Evolutionary conservation across 257 asterid species (phyloP).

Genomic region (Petunia secreta): DNA sequence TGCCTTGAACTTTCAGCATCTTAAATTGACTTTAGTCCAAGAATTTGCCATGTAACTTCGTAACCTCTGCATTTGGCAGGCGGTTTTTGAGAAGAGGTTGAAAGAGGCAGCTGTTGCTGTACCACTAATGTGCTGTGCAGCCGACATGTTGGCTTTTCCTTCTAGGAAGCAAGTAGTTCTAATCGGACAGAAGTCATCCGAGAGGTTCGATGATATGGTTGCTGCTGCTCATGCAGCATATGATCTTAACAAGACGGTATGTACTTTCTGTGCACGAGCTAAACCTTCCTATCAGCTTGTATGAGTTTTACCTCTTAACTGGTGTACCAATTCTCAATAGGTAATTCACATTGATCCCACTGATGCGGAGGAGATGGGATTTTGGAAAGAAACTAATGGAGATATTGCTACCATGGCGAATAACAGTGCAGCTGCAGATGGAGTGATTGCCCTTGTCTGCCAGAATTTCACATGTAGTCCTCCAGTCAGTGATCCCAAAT

Average conservation of each 20-base stretch:
- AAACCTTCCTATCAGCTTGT: not conserved
- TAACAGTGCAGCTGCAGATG: slow-evolving; percentile 42
- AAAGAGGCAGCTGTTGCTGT: slow-evolving; percentile 69
- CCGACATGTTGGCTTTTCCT: slow-evolving; percentile 70
- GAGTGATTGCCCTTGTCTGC: slow-evolving; percentile 75
- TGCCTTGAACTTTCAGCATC: not conserved
- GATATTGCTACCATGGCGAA: slow-evolving; percentile 77
- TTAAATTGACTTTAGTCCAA: not conserved
- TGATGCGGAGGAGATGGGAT: slow-evolving; percentile 59
- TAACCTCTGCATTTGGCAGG: slow-evolving; percentile 43
- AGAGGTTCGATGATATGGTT: slow-evolving; percentile 57
- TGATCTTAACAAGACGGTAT: slow-evolving; percentile 72
- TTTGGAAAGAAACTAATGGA: slow-evolving; percentile 69
- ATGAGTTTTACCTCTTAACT: not conserved
- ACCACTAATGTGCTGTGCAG: slow-evolving; percentile 91
- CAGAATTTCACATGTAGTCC: slow-evolving; percentile 88
- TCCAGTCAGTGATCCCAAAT: slow-evolving; percentile 48
- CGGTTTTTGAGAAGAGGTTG: slow-evolving; percentile 88
- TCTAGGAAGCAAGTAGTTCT: slow-evolving; percentile 78
- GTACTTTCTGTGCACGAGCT: not conserved
- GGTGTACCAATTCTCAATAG: slow-evolving; percentile 39
- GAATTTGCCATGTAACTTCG: not conserved
- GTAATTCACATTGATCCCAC: slow-evolving; percentile 82
- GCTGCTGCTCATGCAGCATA: slow-evolving; percentile 79
- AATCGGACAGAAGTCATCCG: slow-evolving; percentile 51